Percentiles rank a stretch among this genome's conserved stretches.
phyloP scores from a whole-genome alignment of 768 basidiomycete genomes.

The Vararia minispora region DNA sequence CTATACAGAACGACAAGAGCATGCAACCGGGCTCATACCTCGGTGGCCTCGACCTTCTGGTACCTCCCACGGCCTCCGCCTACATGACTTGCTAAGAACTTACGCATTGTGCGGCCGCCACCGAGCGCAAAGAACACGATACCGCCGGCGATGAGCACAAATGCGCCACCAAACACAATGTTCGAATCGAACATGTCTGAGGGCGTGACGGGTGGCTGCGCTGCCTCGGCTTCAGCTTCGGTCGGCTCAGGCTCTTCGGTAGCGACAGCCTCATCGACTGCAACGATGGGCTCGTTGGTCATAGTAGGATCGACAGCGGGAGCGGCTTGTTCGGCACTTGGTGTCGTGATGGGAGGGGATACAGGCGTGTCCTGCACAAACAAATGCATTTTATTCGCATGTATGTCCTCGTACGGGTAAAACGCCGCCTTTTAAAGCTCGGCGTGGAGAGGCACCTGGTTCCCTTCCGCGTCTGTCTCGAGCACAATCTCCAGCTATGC shows the following conservation, averaged over 20 bases:
- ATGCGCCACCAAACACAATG: no score
- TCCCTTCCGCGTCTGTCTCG: constrained; percentile 50
- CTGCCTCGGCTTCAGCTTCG: constrained; percentile 11
- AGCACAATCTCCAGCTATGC: constrained; percentile 42
- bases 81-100: neutral
- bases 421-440: constrained; percentile 69
- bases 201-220: no score
- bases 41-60: constrained; percentile 6
- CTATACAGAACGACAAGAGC: no score
- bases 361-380: no score
- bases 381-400: constrained; percentile 19
- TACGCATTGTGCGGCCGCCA: constrained; percentile 9
- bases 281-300: constrained; percentile 40
- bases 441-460: constrained; percentile 88
- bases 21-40: no score
- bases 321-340: constrained; percentile 14
- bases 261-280: constrained; percentile 15
- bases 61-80: constrained; percentile 7
- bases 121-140: constrained; percentile 9
- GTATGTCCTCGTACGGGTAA: constrained; percentile 16
- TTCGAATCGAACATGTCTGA: no score
- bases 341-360: constrained; percentile 22
- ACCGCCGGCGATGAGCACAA: constrained; percentile 14
- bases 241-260: constrained; percentile 1
- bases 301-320: constrained; percentile 19